Conservation (phyloP, 2,329 filamentous ascomycete genomes). For the Bipolaris oryzae region DNA sequence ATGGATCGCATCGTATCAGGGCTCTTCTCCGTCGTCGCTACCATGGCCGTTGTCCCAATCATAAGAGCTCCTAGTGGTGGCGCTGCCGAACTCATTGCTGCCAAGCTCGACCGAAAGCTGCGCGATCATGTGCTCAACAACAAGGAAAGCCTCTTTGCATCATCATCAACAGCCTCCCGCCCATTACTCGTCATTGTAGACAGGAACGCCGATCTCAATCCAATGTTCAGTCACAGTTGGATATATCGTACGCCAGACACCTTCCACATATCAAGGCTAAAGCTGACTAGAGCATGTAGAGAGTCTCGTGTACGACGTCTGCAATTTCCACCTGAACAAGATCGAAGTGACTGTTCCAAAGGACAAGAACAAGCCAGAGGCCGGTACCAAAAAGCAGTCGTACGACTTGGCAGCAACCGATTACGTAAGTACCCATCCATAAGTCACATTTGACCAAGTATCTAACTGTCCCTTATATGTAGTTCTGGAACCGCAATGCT, state of each 20-base stretch:
- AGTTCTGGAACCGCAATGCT: conserved; percentile 92
- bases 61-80: conserved; percentile 93
- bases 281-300: background rate
- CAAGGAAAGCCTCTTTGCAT: conserved; percentile 94
- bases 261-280: background rate
- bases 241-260: conserved; percentile 48
- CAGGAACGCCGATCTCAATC: conserved; percentile 91
- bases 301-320: conserved; percentile 26
- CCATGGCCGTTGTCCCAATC: conserved; percentile 96
- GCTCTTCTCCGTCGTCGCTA: conserved; percentile 97
- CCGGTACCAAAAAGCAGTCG: conserved; percentile 79
- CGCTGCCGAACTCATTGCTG: conserved; percentile 91
- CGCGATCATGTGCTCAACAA: conserved; percentile 96
- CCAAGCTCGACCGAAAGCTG: conserved; percentile 92
- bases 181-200: conserved; percentile 94
- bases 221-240: conserved; percentile 98
- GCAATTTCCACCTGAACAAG: conserved; percentile 84
- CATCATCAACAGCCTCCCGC: conserved; percentile 70
- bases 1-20: conserved; percentile 93
- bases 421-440: conserved; percentile 55
- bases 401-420: conserved; percentile 91
- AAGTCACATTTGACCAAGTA: background rate
- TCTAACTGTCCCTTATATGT: background rate
- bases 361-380: conserved; percentile 76
- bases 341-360: conserved; percentile 87